Evolutionary conservation across 1,139 yeast species (phyloP).

Genomic region (Saccharomyces hybrid): DNA sequence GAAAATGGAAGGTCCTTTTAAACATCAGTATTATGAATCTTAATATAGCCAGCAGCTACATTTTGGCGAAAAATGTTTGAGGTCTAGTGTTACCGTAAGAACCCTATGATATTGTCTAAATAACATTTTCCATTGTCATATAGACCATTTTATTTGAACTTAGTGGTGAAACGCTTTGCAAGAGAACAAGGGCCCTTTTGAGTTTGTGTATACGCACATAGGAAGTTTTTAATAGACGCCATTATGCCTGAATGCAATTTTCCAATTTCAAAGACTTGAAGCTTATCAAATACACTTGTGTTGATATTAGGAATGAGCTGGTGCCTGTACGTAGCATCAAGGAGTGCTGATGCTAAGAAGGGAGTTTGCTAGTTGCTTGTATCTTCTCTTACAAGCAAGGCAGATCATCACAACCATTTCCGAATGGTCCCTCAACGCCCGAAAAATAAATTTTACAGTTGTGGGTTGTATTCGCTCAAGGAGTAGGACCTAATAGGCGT

Average conservation of each 20-base stretch:
- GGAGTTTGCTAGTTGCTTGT: neutral
- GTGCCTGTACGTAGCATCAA: neutral
- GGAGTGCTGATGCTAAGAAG: neutral
- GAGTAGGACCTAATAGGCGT: neutral
- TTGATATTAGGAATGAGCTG: neutral
- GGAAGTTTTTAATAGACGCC: neutral
- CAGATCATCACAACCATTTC: neutral
- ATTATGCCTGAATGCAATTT: neutral
- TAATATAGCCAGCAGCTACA: neutral
- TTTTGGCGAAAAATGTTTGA: neutral
- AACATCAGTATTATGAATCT: neutral
- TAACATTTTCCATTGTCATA: neutral
- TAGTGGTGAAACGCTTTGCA: neutral
- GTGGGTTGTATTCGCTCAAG: neutral
- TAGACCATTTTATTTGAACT: neutral
- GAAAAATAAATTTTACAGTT: neutral
- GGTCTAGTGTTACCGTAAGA: neutral
- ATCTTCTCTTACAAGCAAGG: neutral
- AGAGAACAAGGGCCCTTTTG: neutral
- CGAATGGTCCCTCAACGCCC: neutral
- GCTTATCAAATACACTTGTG: neutral
- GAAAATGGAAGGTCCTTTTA: neutral
- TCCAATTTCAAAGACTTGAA: neutral
- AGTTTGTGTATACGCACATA: neutral
- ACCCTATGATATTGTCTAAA: neutral